Evolutionary conservation across 192 early-diverging fungal species (phyloP).

Genomic region (Coemansia sp.): DNA sequence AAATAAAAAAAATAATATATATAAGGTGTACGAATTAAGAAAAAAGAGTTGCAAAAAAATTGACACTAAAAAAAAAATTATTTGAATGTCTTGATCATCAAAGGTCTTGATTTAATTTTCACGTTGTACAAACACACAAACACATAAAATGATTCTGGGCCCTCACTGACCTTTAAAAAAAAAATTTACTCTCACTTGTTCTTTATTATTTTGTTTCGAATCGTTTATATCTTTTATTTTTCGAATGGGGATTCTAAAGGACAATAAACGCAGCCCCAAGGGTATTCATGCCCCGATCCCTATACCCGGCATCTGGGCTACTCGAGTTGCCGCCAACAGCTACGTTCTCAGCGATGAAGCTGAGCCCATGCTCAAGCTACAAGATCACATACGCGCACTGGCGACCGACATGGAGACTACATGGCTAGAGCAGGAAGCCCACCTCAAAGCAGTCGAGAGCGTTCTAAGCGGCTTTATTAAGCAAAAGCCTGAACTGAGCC

Average conservation of each 20-base stretch:
- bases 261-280: slow-evolving; percentile 36
- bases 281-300: slow-evolving; percentile 46
- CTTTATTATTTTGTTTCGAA: not conserved
- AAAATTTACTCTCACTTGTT: not conserved
- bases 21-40: not conserved
- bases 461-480: not conserved
- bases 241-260: slow-evolving; percentile 36
- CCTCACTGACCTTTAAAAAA: not conserved
- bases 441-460: slow-evolving; percentile 24
- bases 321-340: not conserved
- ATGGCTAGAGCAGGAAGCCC: slow-evolving; percentile 51
- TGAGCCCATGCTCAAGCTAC: not conserved
- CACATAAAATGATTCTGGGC: slow-evolving; percentile 5
- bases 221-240: not conserved
- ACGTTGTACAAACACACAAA: slow-evolving; percentile 10
- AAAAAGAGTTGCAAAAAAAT: not conserved
- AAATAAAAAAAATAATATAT: not conserved
- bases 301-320: slow-evolving; percentile 32
- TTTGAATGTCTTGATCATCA: not conserved
- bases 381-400: slow-evolving; percentile 13
- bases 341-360: not conserved
- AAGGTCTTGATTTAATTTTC: not conserved
- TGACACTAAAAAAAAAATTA: not conserved
- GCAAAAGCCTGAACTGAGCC: not conserved
- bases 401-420: slow-evolving; percentile 11